phyloP scores from a whole-genome alignment of 148 eudicot genomes.

The Fagopyrum esculentum region DNA sequence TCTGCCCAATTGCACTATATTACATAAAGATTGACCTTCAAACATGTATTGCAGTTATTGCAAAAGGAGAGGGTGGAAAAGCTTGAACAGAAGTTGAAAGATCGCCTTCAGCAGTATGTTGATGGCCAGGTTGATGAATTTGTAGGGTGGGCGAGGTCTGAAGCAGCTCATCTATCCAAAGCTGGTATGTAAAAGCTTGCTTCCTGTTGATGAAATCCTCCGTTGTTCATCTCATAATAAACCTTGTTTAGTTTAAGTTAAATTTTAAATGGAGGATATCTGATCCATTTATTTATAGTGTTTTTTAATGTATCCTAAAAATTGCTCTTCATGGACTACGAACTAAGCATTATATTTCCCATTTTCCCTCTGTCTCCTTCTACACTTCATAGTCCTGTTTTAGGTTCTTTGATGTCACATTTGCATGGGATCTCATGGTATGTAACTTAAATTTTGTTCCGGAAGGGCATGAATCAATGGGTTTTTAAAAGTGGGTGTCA shows the following conservation, averaged over 20 bases:
- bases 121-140: constrained; percentile 63
- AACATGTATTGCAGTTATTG: constrained; percentile 36
- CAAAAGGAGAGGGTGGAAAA: constrained; percentile 79
- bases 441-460: neutral
- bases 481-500: neutral
- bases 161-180: constrained; percentile 69
- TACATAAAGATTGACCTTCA: neutral
- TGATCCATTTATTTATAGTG: neutral
- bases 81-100: constrained; percentile 51
- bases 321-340: too few relatives aligned
- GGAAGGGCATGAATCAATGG: neutral
- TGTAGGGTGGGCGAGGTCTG: constrained; percentile 67
- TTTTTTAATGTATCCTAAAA: neutral
- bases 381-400: neutral
- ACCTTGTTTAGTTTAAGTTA: neutral
- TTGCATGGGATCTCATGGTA: neutral
- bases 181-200: constrained; percentile 45
- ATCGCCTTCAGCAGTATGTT: constrained; percentile 68
- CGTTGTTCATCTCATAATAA: neutral
- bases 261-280: neutral
- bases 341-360: neutral
- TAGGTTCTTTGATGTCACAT: neutral
- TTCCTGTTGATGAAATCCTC: neutral
- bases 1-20: neutral
- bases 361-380: neutral